phyloP scores from a whole-genome alignment of 2,329 filamentous ascomycete genomes.

The Chrysosporium queenslandicum region DNA sequence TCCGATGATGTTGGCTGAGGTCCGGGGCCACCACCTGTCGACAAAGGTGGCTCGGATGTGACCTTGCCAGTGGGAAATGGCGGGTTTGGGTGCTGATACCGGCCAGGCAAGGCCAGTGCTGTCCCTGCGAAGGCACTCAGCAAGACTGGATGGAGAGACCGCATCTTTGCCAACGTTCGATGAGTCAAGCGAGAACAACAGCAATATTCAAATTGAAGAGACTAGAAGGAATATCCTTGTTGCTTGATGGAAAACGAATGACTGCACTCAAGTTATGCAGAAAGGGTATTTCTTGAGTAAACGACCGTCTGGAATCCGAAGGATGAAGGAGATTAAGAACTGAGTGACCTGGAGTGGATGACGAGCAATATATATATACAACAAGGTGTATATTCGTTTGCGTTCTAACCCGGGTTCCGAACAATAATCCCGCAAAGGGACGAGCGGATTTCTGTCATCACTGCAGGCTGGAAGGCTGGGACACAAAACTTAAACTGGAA shows the following conservation, averaged over 20 bases:
- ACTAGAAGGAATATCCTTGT: background rate
- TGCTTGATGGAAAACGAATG: constrained; percentile 2
- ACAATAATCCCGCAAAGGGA: background rate
- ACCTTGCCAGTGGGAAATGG: constrained; percentile 7
- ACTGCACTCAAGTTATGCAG: background rate
- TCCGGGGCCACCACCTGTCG: constrained; percentile 7
- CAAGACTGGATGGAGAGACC: constrained; percentile 1
- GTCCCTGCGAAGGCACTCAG: background rate
- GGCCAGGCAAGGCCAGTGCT: constrained; percentile 8
- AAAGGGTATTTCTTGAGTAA: background rate
- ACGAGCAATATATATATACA: constrained; percentile 10
- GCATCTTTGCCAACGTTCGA: constrained; percentile 2
- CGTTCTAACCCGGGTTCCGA: background rate
- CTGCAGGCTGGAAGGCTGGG: constrained; percentile 1
- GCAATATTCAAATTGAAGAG: background rate
- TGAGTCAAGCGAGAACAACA: background rate
- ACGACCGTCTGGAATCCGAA: background rate
- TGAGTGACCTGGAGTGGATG: background rate
- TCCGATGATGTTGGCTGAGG: background rate
- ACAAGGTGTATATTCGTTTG: background rate
- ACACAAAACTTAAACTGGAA: constrained; percentile 6
- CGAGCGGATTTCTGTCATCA: constrained; percentile 3
- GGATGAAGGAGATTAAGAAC: background rate
- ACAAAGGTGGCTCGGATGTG: background rate
- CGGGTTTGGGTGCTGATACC: background rate